Percentiles rank a stretch among this genome's conserved stretches.
phyloP scores from a whole-genome alignment of 805 yeast genomes.

The Cyberlindnera maritima region DNA sequence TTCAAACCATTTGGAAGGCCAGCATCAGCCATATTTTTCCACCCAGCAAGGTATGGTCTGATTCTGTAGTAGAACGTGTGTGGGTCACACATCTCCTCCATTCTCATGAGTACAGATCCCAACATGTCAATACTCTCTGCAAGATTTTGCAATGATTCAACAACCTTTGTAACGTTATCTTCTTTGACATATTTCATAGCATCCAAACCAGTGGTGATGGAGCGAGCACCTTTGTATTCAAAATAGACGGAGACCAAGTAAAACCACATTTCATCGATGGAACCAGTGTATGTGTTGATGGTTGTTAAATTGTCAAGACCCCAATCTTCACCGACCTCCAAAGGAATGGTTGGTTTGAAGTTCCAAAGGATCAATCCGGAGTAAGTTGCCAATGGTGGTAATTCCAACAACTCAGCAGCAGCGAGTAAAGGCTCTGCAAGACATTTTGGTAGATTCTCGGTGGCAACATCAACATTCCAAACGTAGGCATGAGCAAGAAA shows the following conservation, averaged over 20 bases:
- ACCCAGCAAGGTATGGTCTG: slow-evolving; percentile 90
- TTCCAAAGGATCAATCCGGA: slow-evolving; percentile 90
- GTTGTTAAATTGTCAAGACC: slow-evolving; percentile 73
- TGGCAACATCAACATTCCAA: slow-evolving; percentile 73
- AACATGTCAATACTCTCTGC: slow-evolving; percentile 76
- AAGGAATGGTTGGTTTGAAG: slow-evolving; percentile 59
- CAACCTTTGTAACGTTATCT: slow-evolving; percentile 41
- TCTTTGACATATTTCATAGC: slow-evolving; percentile 57
- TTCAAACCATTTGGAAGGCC: slow-evolving; percentile 78
- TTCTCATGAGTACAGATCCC: slow-evolving; percentile 68
- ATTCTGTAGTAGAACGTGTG: slow-evolving; percentile 83
- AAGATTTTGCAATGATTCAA: slow-evolving; percentile 50
- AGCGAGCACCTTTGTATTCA: slow-evolving; percentile 76
- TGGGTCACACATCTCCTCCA: slow-evolving; percentile 96
- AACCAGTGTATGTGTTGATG: slow-evolving; percentile 82
- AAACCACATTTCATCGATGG: slow-evolving; percentile 92
- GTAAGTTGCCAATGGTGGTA: slow-evolving; percentile 88
- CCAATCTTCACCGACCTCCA: slow-evolving; percentile 28
- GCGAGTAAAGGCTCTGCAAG: slow-evolving; percentile 68
- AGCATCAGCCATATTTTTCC: slow-evolving; percentile 86
- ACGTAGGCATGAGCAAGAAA: slow-evolving; percentile 86
- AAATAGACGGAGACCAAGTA: slow-evolving; percentile 84
- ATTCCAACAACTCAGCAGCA: slow-evolving; percentile 55
- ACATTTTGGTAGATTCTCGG: slow-evolving; percentile 60
- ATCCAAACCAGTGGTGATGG: slow-evolving; percentile 63